A percentile compares a stretch with the other conserved stretches of the same genome.
These are phyloP conservation scores for Elymus sibiricus DNA, from an alignment of 176 grass and related monocot species.

Conservation along the genomic window DNA sequence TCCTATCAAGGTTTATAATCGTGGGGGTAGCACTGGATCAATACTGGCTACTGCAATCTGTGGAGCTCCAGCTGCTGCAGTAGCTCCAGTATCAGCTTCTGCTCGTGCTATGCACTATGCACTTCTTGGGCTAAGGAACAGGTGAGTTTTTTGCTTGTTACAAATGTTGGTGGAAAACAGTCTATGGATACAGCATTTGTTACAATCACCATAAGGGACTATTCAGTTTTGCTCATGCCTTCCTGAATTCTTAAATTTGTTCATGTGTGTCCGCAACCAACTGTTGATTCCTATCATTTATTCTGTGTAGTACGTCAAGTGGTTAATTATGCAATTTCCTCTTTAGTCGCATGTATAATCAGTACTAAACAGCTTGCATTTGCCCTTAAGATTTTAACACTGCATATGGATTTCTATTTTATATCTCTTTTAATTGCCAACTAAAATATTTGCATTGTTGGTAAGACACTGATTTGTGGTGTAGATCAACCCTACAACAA, in stretches of 20 bases:
- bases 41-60: constrained; percentile 78
- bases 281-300: constrained; percentile 1
- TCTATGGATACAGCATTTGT: background rate
- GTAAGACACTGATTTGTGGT: background rate
- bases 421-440: background rate
- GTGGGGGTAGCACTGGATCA: constrained; percentile 70
- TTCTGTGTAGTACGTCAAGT: background rate
- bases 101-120: constrained; percentile 72
- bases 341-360: background rate
- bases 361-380: background rate
- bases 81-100: constrained; percentile 89
- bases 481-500: background rate
- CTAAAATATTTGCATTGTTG: background rate
- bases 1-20: constrained; percentile 94
- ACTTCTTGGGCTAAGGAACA: constrained; percentile 86
- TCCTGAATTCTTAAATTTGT: background rate
- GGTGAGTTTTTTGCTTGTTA: constrained; percentile 43
- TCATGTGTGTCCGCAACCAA: background rate
- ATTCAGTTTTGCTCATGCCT: background rate
- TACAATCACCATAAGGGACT: background rate
- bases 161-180: background rate
- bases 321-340: background rate
- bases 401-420: background rate
- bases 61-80: constrained; percentile 79
- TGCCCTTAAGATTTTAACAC: background rate